phyloP scores from a whole-genome alignment of 768 basidiomycete species.

The Amanita exitialis region DNA sequence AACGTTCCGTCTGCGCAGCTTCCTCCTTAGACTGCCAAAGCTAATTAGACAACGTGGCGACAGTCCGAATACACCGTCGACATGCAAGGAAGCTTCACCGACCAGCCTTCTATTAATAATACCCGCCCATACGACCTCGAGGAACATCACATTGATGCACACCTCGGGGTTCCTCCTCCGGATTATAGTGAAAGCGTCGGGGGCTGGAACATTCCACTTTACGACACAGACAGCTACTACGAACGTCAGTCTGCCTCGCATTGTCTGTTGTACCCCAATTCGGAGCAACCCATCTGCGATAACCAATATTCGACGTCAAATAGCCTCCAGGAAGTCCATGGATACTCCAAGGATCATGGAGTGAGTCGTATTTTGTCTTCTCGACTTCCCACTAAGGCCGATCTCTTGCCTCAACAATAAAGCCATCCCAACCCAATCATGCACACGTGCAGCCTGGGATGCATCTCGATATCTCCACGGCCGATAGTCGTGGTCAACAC shows the following conservation, averaged over 20 bases:
- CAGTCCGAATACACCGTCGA: conserved; percentile 2
- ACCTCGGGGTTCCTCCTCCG: background rate
- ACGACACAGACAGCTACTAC: background rate
- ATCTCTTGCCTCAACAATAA: background rate
- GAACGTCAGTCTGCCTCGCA: background rate
- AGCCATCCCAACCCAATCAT: conserved; percentile 2
- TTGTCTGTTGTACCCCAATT: background rate
- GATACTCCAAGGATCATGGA: background rate
- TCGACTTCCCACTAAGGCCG: background rate
- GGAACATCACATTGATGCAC: background rate
- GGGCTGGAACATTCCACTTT: background rate
- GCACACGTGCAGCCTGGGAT: conserved; percentile 1
- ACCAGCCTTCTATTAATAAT: conserved; percentile 6
- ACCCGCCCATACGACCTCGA: conserved; percentile 5
- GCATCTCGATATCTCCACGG: conserved; percentile 1
- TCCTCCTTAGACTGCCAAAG: background rate
- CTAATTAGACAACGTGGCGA: conserved; percentile 5
- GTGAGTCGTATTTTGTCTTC: background rate
- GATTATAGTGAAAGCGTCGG: background rate
- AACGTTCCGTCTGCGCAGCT: background rate
- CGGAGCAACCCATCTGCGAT: background rate
- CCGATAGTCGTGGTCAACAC: background rate
- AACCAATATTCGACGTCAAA: background rate
- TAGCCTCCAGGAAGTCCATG: conserved; percentile 3
- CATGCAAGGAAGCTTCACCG: conserved; percentile 1